These are phyloP conservation scores for Graphilbum sp. DNA, from an alignment of 2,329 filamentous ascomycete genomes.

Conservation along the genomic window DNA sequence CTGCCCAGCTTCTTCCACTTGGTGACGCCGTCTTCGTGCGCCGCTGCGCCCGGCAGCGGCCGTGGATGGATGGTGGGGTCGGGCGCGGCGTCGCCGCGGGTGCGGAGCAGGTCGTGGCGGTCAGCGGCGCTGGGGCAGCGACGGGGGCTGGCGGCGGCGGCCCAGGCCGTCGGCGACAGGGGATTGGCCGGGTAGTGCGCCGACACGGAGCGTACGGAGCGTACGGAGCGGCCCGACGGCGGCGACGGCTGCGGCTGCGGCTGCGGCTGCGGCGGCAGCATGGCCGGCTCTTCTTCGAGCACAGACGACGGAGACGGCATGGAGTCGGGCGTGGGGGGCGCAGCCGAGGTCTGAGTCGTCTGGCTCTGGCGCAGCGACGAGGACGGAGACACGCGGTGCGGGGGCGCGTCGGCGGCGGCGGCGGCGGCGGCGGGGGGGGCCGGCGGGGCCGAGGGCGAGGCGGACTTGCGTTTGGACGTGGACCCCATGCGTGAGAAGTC, in stretches of 20 bases:
- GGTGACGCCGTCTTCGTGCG: slow-evolving; percentile 6
- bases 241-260: no score
- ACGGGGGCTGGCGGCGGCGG: no score
- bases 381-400: neutral
- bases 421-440: neutral
- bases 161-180: neutral
- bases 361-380: neutral
- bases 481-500: neutral
- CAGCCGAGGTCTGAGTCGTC: neutral
- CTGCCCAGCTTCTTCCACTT: slow-evolving; percentile 16
- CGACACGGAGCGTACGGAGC: slow-evolving; percentile 4
- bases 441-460: neutral
- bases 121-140: no score
- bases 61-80: no score
- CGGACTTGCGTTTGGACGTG: neutral
- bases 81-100: no score
- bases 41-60: neutral
- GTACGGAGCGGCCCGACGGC: no score
- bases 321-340: no score
- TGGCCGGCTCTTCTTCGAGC: no score
- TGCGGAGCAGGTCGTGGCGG: no score
- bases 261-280: no score
- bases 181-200: slow-evolving; percentile 6
- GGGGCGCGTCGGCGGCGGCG: no score
- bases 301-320: no score